A percentile compares a stretch with the other conserved stretches of the same genome.
These are phyloP conservation scores for Cordyceps farinosa DNA, from an alignment of 2,329 filamentous ascomycete species.

Conservation along the genomic window DNA sequence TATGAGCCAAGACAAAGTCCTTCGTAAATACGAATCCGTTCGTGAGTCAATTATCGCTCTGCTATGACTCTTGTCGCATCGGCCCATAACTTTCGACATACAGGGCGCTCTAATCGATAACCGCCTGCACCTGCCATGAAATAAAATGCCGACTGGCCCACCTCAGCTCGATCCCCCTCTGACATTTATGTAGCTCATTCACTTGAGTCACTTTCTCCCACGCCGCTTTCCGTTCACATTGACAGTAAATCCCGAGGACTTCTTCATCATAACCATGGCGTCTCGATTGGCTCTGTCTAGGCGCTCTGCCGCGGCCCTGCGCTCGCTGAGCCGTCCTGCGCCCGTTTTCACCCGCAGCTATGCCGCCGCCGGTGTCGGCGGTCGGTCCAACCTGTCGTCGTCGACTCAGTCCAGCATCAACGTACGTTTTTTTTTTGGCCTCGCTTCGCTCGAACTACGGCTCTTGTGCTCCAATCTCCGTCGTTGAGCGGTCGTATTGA, in stretches of 20 bases:
- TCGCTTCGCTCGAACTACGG: background rate
- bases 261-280: background rate
- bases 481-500: background rate
- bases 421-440: slow-evolving; percentile 4
- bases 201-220: background rate
- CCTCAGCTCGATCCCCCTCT: background rate
- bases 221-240: background rate
- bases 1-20: background rate
- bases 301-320: slow-evolving; percentile 5
- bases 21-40: background rate
- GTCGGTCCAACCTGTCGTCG: background rate
- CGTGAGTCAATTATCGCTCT: background rate
- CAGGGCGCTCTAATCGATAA: slow-evolving; percentile 13
- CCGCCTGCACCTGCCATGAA: background rate
- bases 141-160: background rate
- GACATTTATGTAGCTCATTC: slow-evolving; percentile 7
- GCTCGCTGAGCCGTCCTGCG: slow-evolving; percentile 1
- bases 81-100: background rate
- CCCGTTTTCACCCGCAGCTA: slow-evolving; percentile 1
- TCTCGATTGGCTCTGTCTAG: slow-evolving; percentile 10
- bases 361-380: slow-evolving; percentile 16
- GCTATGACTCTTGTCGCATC: background rate
- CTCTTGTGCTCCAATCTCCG: background rate
- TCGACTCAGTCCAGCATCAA: background rate
- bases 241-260: background rate